A percentile compares a stretch with the other conserved stretches of the same genome.
These are phyloP conservation scores for Pyrenula massariospora DNA, from an alignment of 495 filamentous ascomycete species.

Conservation along the genomic window DNA sequence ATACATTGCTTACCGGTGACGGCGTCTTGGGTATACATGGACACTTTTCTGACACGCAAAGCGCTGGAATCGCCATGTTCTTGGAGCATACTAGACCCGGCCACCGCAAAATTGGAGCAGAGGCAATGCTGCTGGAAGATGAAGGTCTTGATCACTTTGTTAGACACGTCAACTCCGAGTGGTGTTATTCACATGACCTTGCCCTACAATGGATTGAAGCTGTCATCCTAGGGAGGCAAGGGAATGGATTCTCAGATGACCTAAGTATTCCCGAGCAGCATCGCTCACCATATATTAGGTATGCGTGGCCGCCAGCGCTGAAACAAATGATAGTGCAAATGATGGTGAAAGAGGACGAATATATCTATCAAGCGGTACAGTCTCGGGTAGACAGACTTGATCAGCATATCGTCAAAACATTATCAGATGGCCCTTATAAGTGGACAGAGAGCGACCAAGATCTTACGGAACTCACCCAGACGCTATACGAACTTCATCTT, in stretches of 20 bases:
- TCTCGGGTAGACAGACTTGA: constrained; percentile 29
- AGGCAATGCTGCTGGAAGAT: constrained; percentile 40
- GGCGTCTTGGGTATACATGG: constrained; percentile 34
- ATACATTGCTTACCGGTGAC: constrained; percentile 41
- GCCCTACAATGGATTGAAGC: constrained; percentile 53
- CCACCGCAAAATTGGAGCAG: constrained; percentile 35
- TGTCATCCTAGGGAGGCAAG: constrained; percentile 36
- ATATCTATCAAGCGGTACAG: constrained; percentile 42
- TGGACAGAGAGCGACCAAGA: constrained; percentile 18
- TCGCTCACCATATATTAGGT: constrained; percentile 45
- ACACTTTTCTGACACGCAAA: constrained; percentile 33
- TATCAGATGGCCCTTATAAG: constrained; percentile 9
- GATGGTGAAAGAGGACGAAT: constrained; percentile 56
- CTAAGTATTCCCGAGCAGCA: constrained; percentile 6
- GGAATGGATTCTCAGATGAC: constrained; percentile 8
- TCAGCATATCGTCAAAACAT: constrained; percentile 17
- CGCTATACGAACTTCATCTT: constrained; percentile 79
- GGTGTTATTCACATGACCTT: constrained; percentile 50
- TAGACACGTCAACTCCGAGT: constrained; percentile 36
- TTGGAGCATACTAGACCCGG: constrained; percentile 65
- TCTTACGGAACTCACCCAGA: constrained; percentile 52
- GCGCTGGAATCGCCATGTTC: constrained; percentile 58
- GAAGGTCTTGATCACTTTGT: constrained; percentile 47
- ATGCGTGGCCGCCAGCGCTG: constrained; percentile 59
- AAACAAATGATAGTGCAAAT: constrained; percentile 61